Conservation (phyloP, 768 basidiomycete genomes). For the Boletus sp. region DNA sequence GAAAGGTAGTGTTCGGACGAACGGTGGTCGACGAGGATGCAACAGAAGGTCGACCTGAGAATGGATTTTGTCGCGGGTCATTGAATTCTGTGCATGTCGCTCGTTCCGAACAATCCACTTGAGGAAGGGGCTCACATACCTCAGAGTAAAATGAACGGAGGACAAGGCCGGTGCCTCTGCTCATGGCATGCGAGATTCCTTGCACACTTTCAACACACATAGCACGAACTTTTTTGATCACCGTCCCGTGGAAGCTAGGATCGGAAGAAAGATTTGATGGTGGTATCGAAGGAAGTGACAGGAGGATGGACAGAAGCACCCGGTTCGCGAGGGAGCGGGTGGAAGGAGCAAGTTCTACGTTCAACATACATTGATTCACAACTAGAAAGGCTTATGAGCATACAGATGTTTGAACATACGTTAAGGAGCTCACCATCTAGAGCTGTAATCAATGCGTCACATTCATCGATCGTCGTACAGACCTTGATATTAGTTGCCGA, state of each 20-base stretch:
- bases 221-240: constrained; percentile 46
- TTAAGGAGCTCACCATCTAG: constrained; percentile 50
- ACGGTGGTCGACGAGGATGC: constrained; percentile 77
- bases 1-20: constrained; percentile 63
- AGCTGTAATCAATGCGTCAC: constrained; percentile 48
- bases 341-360: constrained; percentile 48
- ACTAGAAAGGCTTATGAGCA: constrained; percentile 39
- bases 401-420: neutral
- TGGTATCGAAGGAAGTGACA: constrained; percentile 55
- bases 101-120: neutral
- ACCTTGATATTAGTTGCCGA: constrained; percentile 44
- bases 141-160: constrained; percentile 37
- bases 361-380: constrained; percentile 44
- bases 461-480: constrained; percentile 50
- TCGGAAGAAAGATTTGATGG: constrained; percentile 55
- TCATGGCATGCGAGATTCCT: constrained; percentile 57
- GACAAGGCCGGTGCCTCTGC: constrained; percentile 58
- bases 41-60: constrained; percentile 57
- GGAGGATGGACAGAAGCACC: constrained; percentile 52
- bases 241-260: constrained; percentile 41
- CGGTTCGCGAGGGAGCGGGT: constrained; percentile 59
- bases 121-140: constrained; percentile 25
- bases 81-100: constrained; percentile 13
- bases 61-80: constrained; percentile 22
- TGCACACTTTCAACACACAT: constrained; percentile 48